Evolutionary conservation across 305 asterid species (phyloP).

Genomic region (Solanum hybrid): DNA sequence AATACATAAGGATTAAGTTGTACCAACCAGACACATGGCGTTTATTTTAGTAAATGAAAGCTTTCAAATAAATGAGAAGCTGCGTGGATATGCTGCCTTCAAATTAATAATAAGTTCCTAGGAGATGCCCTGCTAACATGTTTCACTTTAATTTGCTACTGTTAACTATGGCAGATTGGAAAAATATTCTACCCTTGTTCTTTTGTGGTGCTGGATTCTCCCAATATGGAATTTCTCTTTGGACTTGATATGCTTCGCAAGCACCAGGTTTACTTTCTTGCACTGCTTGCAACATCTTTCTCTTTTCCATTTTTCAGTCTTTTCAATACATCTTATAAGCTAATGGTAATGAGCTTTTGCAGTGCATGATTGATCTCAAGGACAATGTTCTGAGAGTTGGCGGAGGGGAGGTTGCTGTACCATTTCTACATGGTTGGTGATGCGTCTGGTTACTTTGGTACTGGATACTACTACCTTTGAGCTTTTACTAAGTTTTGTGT

Average conservation of each 20-base stretch:
- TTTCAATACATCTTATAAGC: constrained; percentile 10
- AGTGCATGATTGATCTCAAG: constrained; percentile 93
- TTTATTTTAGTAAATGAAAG: not conserved
- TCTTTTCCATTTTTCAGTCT: constrained; percentile 3
- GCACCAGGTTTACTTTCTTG: constrained; percentile 58
- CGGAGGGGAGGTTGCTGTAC: constrained; percentile 93
- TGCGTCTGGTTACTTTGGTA: not conserved
- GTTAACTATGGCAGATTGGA: constrained; percentile 53
- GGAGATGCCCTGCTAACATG: not conserved
- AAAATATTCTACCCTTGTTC: constrained; percentile 77
- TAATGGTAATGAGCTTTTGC: constrained; percentile 21
- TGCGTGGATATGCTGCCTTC: not conserved
- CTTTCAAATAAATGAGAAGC: not conserved
- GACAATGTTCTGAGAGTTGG: constrained; percentile 92
- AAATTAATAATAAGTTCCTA: not conserved
- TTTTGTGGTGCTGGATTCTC: constrained; percentile 78
- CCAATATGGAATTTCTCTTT: constrained; percentile 96
- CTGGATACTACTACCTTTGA: not conserved
- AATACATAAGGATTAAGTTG: not conserved
- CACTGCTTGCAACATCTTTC: constrained; percentile 1
- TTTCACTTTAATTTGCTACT: constrained; percentile 2
- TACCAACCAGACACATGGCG: not conserved
- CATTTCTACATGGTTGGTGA: constrained; percentile 69
- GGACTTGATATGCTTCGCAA: constrained; percentile 98
- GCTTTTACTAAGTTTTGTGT: not conserved